Evolutionary conservation across 106 monocot genomes (phyloP).

Genomic region (Allium cepa): DNA sequence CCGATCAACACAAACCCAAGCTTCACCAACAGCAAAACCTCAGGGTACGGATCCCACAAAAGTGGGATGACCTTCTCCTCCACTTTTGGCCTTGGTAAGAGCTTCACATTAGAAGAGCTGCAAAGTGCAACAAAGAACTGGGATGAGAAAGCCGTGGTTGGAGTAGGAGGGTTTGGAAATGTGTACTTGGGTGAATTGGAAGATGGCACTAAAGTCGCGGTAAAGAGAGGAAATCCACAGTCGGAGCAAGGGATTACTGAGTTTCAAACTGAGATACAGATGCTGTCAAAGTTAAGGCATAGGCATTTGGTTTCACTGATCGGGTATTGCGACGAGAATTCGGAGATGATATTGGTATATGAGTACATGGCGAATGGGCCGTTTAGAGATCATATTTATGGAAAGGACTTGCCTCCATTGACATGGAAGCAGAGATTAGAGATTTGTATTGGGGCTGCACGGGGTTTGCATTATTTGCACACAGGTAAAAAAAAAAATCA

Average conservation of each 20-base stretch:
- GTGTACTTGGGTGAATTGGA: conserved; percentile 4
- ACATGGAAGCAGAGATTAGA: conserved; percentile 20
- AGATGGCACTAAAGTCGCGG: conserved; percentile 8
- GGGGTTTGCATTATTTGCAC: conserved; percentile 20
- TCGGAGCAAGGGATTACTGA: conserved; percentile 10
- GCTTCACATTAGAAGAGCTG: conserved; percentile 8
- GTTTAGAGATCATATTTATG: conserved; percentile 8
- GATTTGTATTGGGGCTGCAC: conserved; percentile 22
- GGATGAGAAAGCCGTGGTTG: not conserved
- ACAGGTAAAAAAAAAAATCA: conserved; percentile 1
- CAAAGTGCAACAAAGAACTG: not conserved
- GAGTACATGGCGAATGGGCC: conserved; percentile 7
- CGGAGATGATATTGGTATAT: conserved; percentile 13
- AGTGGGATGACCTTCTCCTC: conserved; percentile 44
- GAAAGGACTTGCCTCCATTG: conserved; percentile 2
- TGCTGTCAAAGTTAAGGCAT: conserved; percentile 5
- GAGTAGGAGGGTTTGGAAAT: conserved; percentile 7
- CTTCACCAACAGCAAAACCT: conserved; percentile 20
- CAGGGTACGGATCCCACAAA: conserved; percentile 26
- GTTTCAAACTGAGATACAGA: conserved; percentile 9
- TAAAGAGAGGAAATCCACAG: conserved; percentile 9
- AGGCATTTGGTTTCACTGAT: conserved; percentile 10
- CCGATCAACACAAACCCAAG: conserved; percentile 30
- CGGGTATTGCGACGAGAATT: conserved; percentile 7
- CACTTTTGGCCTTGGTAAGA: conserved; percentile 7